A percentile compares a stretch with the other conserved stretches of the same genome.
Evolutionary conservation across 225 moss, liverwort and hornwort genomes (phyloP).

Genomic region (Lunularia cruciata): DNA sequence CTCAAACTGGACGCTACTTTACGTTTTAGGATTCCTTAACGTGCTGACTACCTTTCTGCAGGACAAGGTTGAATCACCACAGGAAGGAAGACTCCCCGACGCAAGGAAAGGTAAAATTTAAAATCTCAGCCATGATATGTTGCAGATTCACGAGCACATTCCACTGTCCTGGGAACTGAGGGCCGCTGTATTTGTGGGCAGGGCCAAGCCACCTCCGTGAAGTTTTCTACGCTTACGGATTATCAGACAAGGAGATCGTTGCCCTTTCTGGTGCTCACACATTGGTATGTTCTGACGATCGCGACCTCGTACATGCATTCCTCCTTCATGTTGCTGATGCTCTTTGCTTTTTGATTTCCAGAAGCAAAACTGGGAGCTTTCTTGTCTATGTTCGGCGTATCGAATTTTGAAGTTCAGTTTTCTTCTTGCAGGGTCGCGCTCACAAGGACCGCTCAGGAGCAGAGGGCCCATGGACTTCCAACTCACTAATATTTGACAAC

Average conservation of each 20-base stretch:
- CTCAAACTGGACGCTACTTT: too few species aligned
- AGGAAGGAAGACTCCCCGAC: slow-evolving; percentile 92
- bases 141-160: too few species aligned
- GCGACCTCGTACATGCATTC: too few species aligned
- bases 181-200: slow-evolving; percentile 7
- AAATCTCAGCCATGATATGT: too few species aligned
- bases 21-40: too few species aligned
- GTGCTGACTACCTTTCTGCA: too few species aligned
- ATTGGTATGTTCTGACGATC: slow-evolving; percentile 76
- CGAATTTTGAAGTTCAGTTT: too few species aligned
- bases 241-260: slow-evolving; percentile 82
- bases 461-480: slow-evolving; percentile 85
- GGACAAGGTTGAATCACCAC: slow-evolving; percentile 64
- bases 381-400: too few species aligned
- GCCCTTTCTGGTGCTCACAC: slow-evolving; percentile 93
- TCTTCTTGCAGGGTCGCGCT: slow-evolving; percentile 38
- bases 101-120: slow-evolving; percentile 67
- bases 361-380: too few species aligned
- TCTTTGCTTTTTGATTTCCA: too few species aligned
- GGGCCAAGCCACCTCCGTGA: slow-evolving; percentile 85
- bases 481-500: slow-evolving; percentile 75
- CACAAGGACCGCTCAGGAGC: slow-evolving; percentile 92
- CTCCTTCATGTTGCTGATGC: too few species aligned
- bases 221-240: slow-evolving; percentile 77
- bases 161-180: neutral